Percentiles rank a stretch among this genome's conserved stretches.
Evolutionary conservation across 495 filamentous ascomycete species (phyloP).

Genomic region (Penicillium nucicola): DNA sequence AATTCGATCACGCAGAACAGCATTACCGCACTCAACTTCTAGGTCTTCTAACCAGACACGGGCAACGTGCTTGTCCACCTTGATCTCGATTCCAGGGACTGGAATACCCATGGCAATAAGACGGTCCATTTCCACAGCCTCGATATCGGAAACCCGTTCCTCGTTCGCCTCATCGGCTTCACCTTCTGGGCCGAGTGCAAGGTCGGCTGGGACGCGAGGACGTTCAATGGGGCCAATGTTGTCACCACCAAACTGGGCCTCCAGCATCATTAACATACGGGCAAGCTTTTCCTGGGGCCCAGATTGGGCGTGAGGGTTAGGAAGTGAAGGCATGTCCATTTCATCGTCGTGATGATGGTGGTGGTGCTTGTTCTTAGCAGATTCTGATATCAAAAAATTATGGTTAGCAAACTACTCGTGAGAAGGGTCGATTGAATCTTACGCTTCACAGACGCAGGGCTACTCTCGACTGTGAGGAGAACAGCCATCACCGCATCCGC

Average conservation of each 20-base stretch:
- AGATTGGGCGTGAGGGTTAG: conserved; percentile 70
- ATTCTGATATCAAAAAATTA: conserved; percentile 33
- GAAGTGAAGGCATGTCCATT: conserved; percentile 26
- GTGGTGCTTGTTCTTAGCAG: conserved; percentile 53
- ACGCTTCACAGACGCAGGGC: conserved; percentile 93
- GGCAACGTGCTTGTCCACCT: conserved; percentile 82
- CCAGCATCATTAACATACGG: conserved; percentile 91
- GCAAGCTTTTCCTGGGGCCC: conserved; percentile 71
- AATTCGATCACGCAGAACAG: conserved; percentile 73
- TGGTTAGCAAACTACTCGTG: conserved; percentile 9
- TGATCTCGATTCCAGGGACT: conserved; percentile 83
- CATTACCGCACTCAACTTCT: conserved; percentile 79
- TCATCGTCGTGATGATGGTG: conserved; percentile 52
- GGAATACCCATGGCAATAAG: conserved; percentile 79
- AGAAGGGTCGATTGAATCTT: conserved; percentile 22
- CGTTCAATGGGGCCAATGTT: conserved; percentile 65
- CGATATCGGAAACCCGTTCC: conserved; percentile 50
- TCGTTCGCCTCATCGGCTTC: conserved; percentile 38
- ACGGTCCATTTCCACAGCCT: conserved; percentile 59
- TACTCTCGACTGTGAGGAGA: conserved; percentile 83
- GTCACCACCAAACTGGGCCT: conserved; percentile 87
- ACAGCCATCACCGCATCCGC: conserved; percentile 94
- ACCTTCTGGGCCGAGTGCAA: conserved; percentile 38
- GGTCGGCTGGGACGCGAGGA: conserved; percentile 51
- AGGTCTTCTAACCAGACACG: conserved; percentile 88